phyloP scores from a whole-genome alignment of 257 asterid species.

The Solanum habrochaites region DNA sequence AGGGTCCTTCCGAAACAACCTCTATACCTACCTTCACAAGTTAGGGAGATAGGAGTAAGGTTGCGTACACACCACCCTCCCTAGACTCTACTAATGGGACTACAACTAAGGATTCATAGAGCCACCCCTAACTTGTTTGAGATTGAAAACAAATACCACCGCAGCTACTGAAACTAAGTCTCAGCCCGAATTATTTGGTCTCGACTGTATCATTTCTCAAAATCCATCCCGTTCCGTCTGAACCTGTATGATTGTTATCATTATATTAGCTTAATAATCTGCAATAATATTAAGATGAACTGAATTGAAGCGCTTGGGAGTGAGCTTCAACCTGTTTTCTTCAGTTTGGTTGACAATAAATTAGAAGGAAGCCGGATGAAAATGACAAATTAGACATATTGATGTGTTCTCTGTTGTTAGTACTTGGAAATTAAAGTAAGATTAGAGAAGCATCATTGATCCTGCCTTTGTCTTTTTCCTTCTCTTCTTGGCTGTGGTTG shows the following conservation, averaged over 20 bases:
- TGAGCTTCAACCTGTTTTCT: not conserved
- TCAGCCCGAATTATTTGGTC: not conserved
- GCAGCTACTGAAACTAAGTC: not conserved
- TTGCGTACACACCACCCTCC: not conserved
- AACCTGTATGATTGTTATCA: not conserved
- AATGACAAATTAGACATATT: not conserved
- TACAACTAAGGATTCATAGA: not conserved
- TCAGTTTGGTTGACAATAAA: not conserved
- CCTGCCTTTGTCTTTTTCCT: not conserved
- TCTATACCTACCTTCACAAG: not conserved
- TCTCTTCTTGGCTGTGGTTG: not conserved
- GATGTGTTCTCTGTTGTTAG: not conserved
- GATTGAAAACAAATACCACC: not conserved
- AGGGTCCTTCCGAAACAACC: not conserved
- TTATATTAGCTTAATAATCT: not conserved
- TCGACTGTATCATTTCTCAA: not conserved
- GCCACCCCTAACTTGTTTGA: not conserved
- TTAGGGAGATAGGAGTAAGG: not conserved
- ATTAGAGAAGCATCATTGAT: not conserved
- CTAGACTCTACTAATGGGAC: not conserved
- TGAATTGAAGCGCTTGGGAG: not conserved
- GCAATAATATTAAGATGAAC: not conserved
- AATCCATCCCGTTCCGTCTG: not conserved
- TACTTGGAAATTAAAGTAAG: not conserved
- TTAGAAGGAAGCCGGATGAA: not conserved